phyloP scores from a whole-genome alignment of 352 stramenopile genomes.

The Phytophthora uliginosa region DNA sequence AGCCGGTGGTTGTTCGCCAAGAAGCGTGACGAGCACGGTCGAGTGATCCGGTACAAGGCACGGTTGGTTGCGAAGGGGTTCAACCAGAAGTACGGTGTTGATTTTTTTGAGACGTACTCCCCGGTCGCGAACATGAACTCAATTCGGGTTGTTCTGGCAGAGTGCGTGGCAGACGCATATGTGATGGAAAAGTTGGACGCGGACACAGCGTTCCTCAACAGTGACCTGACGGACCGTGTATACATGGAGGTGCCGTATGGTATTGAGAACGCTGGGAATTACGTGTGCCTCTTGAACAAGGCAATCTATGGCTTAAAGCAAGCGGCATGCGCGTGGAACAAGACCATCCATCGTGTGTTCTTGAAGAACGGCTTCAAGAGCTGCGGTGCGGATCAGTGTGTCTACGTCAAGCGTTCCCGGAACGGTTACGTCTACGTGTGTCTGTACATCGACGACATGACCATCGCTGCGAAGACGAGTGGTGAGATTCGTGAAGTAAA shows the following conservation, averaged over 20 bases:
- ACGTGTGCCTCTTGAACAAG: not conserved
- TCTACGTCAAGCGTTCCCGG: not conserved
- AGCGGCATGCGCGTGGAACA: conserved; percentile 1
- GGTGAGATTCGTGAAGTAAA: conserved; percentile 8
- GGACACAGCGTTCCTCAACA: conserved; percentile 47
- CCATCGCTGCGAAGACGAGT: not conserved
- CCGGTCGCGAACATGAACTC: conserved; percentile 48
- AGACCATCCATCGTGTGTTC: conserved; percentile 4
- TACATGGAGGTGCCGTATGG: conserved; percentile 19
- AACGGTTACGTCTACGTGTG: not conserved
- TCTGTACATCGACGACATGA: not conserved
- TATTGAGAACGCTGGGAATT: not conserved
- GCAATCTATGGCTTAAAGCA: conserved; percentile 5
- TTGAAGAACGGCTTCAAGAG: conserved; percentile 6
- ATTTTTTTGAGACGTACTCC: conserved; percentile 39
- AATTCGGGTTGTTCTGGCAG: conserved; percentile 31
- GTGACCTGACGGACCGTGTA: conserved; percentile 4
- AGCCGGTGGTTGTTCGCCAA: conserved; percentile 47
- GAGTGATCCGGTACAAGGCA: conserved; percentile 45
- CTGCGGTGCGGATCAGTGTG: not conserved
- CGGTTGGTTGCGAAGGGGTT: conserved; percentile 45
- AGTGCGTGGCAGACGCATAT: conserved; percentile 17
- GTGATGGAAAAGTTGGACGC: conserved; percentile 43
- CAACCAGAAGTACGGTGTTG: conserved; percentile 36
- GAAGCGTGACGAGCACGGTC: conserved; percentile 44